Evolutionary conservation across 2,329 filamentous ascomycete species (phyloP).

Genomic region (Pseudocercospora musae): DNA sequence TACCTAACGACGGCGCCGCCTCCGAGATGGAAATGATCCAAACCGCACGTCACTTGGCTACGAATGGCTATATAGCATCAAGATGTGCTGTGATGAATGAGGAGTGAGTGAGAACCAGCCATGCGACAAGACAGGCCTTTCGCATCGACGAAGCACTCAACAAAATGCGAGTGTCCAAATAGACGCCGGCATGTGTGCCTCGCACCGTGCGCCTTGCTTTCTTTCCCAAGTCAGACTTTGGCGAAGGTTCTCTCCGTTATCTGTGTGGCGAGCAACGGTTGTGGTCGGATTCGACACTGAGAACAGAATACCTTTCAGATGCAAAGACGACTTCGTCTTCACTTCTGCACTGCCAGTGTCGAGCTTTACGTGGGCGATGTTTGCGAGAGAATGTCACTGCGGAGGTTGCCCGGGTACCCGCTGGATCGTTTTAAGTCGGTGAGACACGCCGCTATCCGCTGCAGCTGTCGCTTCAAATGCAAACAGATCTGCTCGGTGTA

Average conservation of each 20-base stretch:
- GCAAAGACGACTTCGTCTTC: no score
- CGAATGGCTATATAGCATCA: not conserved
- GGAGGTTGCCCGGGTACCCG: not conserved
- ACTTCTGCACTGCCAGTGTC: no score
- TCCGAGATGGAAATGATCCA: not conserved
- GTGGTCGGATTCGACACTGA: not conserved
- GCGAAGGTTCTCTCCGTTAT: not conserved
- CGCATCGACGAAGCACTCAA: not conserved
- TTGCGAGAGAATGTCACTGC: no score
- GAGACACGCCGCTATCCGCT: constrained; percentile 12
- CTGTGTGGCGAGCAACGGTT: not conserved
- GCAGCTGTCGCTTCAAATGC: not conserved
- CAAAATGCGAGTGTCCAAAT: not conserved
- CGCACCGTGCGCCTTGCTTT: not conserved
- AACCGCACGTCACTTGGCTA: not conserved
- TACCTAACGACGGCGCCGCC: not conserved
- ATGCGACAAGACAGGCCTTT: not conserved
- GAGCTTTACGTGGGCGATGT: no score
- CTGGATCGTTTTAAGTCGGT: not conserved
- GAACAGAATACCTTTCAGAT: not conserved
- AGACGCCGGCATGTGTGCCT: not conserved
- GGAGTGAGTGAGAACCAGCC: not conserved
- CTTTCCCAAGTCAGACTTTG: not conserved
- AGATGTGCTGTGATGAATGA: not conserved
- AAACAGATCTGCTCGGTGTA: not conserved